Base-by-base conservation (phyloP, 176 grass and related monocot species). In the Aegilops speltoides region DNA sequence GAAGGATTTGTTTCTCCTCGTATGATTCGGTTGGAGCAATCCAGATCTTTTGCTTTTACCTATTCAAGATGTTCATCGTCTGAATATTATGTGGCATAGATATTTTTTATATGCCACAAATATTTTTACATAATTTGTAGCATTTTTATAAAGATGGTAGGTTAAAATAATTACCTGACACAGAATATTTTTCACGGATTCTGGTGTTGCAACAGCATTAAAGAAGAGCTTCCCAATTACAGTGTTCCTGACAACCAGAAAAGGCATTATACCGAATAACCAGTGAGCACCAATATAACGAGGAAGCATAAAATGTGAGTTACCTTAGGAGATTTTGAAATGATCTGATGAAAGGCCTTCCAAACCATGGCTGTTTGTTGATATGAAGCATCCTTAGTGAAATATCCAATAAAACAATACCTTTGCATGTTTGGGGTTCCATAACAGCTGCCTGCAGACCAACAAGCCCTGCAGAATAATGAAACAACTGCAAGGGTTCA, bases 331-430 rank as follows among this genome's bases (percentile, higher is more conserved):
- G 85, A 76, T 73, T 98, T 79, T 98, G 96, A 77, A 98, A 98
- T 40, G 87, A 96, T 83, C 64, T 95, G 69, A 98, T 94, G 40
- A 98, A 98, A 87, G 96, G 96, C 86, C 75, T 94, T 60, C 84
- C 96, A 64, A 89, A 98, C 96, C 96, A 98, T 24, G 93, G 96
- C 77, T 98, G 96, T 77, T 98, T 98, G 46, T 84, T 98, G 12
- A 94, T 95, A 82, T 95, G 96, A 83, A 98, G 96, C 96, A 98
- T 93, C 83, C 93, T 91, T 75, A 98, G 78, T 63, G 96, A 98
- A 90, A 98, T 98, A 78, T 98, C 91, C 65, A 98, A 82, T 68
- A 98, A 83, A 45, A 98, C 72, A 73, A 98, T 89, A 68, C 96
- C 96, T 66, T 86, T 91, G 66, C 96, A 96, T 20, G 82, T 91